Evolutionary conservation across 148 eudicot genomes (phyloP), one percentile per base, ranked within the genome.

Genomic region (Rhododendron ferrugineum): DNA sequence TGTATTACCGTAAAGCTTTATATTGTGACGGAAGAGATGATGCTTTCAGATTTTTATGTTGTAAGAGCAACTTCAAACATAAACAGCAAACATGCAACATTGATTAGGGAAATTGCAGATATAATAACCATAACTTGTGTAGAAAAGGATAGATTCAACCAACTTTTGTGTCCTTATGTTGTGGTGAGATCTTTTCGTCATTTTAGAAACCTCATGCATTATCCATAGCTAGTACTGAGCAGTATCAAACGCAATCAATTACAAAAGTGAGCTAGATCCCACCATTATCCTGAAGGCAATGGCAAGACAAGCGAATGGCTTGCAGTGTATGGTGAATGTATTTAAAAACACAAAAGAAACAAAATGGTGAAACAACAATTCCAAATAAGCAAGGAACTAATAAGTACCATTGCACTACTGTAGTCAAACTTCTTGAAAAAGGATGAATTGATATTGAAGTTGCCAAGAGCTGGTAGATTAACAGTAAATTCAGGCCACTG

Each of bases 361-460:
- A 18, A 78, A 81, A 58, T 50, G 34, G 1, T 16, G 44, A 36
- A 44, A 47, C 83, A 47, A 82, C 74, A 49, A 58, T 18, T 6
- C 1, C 11, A 42, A 18, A 44, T 36, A 76, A 13, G 62, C 74
- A 82, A 64, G 84, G 85, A 56, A 79, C 64, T 46, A 42, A 87
- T 11, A 36, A 84, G 49, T 92, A 96, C 99, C 97, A 76, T 68
- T 75, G 99, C 95, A 84, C 89, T 91, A 88, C 91, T 88, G 90
- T 96, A 96, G 87, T 95, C 91, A 79, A 96, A 95, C 85, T 93
- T 96, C 91, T 89, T 93, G 90, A 96, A 96, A 91, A 96, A 96
- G 42, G 90, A 87, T 77, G 97, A 85, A 87, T 94, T 94, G 88
- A 96, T 87, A 78, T 84, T 91, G 86, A 89, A 58, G 87, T 87